A percentile compares a stretch with the other conserved stretches of the same genome.
Conservation (phyloP, 345 rosid species). For the Hibiscus trionum region DNA sequence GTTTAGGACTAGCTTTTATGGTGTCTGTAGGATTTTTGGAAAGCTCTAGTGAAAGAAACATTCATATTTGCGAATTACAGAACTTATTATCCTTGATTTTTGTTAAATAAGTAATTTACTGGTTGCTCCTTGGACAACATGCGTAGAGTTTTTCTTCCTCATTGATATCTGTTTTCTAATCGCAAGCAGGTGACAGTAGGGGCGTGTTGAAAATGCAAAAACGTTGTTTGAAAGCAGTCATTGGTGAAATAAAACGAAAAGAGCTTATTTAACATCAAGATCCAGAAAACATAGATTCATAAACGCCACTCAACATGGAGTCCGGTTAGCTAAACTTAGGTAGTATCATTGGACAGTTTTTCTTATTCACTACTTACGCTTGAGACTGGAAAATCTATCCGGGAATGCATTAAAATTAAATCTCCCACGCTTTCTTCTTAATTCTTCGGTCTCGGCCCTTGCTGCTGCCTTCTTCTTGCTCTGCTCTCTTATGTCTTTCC, state of each 20-base stretch:
- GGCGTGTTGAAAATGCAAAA: too few relatives aligned
- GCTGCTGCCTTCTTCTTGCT: background rate
- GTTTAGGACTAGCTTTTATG: background rate
- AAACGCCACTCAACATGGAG: background rate
- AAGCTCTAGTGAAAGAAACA: background rate
- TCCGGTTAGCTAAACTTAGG: background rate
- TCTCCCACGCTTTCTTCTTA: background rate
- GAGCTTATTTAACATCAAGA: background rate
- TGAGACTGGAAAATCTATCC: background rate
- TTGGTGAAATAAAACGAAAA: background rate
- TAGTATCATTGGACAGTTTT: background rate
- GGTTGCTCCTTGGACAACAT: background rate
- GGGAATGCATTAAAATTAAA: background rate
- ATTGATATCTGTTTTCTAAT: background rate
- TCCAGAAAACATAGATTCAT: background rate
- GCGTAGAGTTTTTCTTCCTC: background rate
- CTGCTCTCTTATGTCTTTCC: background rate
- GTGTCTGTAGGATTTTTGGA: background rate
- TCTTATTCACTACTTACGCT: background rate
- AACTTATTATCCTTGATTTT: conserved; percentile 14
- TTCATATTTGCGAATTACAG: background rate
- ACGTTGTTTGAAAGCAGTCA: background rate
- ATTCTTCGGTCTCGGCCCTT: background rate
- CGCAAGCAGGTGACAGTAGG: background rate
- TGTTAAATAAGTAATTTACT: background rate